phyloP scores from a whole-genome alignment of 2,329 filamentous ascomycete species.

The Aspergillus alliaceus region DNA sequence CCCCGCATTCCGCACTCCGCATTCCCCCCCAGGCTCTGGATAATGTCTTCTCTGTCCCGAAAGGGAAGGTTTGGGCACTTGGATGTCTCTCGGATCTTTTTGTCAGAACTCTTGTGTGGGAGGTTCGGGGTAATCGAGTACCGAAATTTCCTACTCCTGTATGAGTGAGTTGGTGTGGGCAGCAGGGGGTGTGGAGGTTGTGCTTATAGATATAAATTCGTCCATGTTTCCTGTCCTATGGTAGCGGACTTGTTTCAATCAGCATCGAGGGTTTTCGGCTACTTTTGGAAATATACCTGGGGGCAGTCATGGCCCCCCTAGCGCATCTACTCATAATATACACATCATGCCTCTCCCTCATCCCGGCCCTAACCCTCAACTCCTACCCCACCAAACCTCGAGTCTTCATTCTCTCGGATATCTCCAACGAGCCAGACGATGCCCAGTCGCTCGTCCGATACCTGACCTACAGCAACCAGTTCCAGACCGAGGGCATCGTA shows the following conservation, averaged over 20 bases:
- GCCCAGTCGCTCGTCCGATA: slow-evolving; percentile 40
- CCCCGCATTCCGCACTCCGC: slow-evolving; percentile 1
- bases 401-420: slow-evolving; percentile 4
- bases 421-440: slow-evolving; percentile 6
- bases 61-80: background rate
- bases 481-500: slow-evolving; percentile 48
- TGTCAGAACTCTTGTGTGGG: background rate
- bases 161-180: too few relatives aligned
- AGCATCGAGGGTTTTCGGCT: too few relatives aligned
- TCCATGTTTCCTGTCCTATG: too few relatives aligned
- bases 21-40: background rate
- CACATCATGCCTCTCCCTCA: background rate
- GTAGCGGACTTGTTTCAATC: too few relatives aligned
- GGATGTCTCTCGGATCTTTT: background rate
- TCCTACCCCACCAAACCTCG: slow-evolving; percentile 21
- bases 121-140: too few relatives aligned
- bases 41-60: background rate
- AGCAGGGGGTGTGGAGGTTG: too few relatives aligned
- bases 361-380: background rate
- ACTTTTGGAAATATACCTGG: background rate
- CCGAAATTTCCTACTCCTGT: background rate
- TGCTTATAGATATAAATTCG: too few relatives aligned
- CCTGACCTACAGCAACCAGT: slow-evolving; percentile 49
- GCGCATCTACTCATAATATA: background rate
- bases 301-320: background rate